Evolutionary conservation across 805 yeast genomes (phyloP), one percentile per base, ranked within the genome.

Genomic region (Wickerhamomyces mucosus): DNA sequence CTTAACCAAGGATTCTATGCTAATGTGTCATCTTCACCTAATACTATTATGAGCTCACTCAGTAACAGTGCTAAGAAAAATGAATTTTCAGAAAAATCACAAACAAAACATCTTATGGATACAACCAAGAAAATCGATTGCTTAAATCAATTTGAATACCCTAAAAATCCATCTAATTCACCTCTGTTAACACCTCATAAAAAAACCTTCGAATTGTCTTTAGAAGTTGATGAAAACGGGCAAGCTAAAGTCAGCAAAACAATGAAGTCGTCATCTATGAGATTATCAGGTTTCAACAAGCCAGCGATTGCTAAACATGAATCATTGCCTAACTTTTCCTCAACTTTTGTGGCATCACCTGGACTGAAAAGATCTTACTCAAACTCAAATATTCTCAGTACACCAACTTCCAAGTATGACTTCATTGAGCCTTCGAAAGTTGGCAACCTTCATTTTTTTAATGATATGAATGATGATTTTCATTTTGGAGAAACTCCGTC

Each of bases 1-100:
- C 32, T 50, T n/a, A 47, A 50, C 15, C 51, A 47, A 19, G 51
- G 51, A 2, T 50, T 45, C 32, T 50, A 48, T 25, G 43, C 42
- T 7, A 41, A 43, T 21, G 44, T 41, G 15, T 31, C 46, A 9
- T 41, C 53, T 3, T 50, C 52, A 15, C 34, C 29, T 9, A 39
- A 51, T 3, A 35, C 40, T 10, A 15, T 35, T 3, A 12, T 48
- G 6, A 33, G 31, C 7, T 41, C 52, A 4, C 11, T 6, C 24
- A 21, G 13, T 21, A 21, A 6, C n/a, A 7, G n/a, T n/a, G n/a
- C n/a, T n/a, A n/a, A n/a, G n/a, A 21, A 21, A 7, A 21, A 14
- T n/a, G n/a, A 6, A n/a, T 46, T 49, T 20, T 52, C 53, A 2
- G 35, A 43, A 26, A 50, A 37, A 24, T 39, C 41, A 13, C 50